phyloP scores from a whole-genome alignment of 352 stramenopile genomes.

The Phytopythium mirpurense region DNA sequence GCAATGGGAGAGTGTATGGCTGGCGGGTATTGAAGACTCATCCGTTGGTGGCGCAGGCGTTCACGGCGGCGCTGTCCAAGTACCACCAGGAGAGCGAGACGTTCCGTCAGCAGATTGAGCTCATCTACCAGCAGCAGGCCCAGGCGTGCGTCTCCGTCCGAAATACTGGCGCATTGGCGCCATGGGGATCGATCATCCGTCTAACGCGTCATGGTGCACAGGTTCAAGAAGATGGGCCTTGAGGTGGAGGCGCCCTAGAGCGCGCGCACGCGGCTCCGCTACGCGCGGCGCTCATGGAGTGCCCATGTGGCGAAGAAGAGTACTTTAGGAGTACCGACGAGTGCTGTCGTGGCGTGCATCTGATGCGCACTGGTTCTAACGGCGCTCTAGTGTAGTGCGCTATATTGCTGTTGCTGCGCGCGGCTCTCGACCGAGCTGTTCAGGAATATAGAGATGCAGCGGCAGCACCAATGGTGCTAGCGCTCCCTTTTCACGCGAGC shows the following conservation, averaged over 20 bases:
- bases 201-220: constrained; percentile 12
- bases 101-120: constrained; percentile 66
- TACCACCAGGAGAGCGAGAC: constrained; percentile 51
- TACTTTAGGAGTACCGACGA: background rate
- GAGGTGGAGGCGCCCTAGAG: constrained; percentile 45
- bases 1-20: too few relatives aligned
- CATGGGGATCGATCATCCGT: background rate
- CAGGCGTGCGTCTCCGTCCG: constrained; percentile 42
- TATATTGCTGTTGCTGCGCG: background rate
- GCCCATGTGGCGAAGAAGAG: background rate
- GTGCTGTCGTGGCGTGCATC: background rate
- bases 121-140: constrained; percentile 64
- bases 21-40: too few relatives aligned
- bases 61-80: constrained; percentile 67
- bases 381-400: background rate
- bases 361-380: background rate
- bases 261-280: too few relatives aligned
- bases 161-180: background rate
- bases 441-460: constrained; percentile 6
- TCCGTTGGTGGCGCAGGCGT: constrained; percentile 43
- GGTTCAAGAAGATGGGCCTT: constrained; percentile 67
- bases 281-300: too few relatives aligned
- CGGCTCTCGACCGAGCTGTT: background rate
- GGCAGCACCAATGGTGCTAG: too few relatives aligned
- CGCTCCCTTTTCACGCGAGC: too few relatives aligned